These are phyloP conservation scores for Fragilaria crotonensis DNA, from an alignment of 108 stramenopile species.

Conservation along the genomic window DNA sequence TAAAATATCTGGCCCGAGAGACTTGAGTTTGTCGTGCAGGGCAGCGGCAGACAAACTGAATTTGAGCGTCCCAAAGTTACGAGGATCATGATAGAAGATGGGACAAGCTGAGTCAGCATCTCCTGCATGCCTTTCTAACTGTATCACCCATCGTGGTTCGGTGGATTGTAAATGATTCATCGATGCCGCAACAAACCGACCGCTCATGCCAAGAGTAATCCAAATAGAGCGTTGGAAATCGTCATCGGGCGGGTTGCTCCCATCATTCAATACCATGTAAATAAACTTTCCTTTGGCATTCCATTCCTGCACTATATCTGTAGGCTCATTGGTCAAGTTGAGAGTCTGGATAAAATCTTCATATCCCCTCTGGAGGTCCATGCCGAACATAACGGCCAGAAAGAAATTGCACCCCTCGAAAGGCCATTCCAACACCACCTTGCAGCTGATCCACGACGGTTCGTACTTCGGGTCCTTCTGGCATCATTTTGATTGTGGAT, in stretches of 20 bases:
- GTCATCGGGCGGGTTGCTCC: slow-evolving; percentile 11
- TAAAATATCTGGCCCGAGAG: slow-evolving; percentile 72
- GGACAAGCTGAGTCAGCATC: slow-evolving; percentile 11
- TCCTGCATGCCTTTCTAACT: slow-evolving; percentile 14
- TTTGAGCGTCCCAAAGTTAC: slow-evolving; percentile 77
- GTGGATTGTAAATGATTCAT: no score
- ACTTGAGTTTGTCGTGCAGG: slow-evolving; percentile 50
- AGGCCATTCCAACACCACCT: slow-evolving; percentile 53
- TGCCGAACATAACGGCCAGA: slow-evolving; percentile 71
- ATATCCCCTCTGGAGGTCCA: slow-evolving; percentile 61
- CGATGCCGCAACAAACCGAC: slow-evolving; percentile 66
- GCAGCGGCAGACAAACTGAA: slow-evolving; percentile 58
- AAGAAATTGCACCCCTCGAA: slow-evolving; percentile 55
- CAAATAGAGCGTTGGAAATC: slow-evolving; percentile 75
- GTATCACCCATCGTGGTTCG: slow-evolving; percentile 58
- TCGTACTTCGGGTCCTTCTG: slow-evolving; percentile 83
- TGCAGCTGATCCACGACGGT: slow-evolving; percentile 71
- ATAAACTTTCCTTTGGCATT: slow-evolving; percentile 85
- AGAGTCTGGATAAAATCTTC: slow-evolving; percentile 67
- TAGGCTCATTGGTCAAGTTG: slow-evolving; percentile 2
- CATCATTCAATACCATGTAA: slow-evolving; percentile 60
- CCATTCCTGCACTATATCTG: slow-evolving; percentile 57
- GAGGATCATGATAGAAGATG: slow-evolving; percentile 55
- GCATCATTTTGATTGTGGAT: slow-evolving; percentile 90
- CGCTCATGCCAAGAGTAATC: slow-evolving; percentile 85